These are phyloP conservation scores for Fusarium sp. DNA, from an alignment of 2,329 filamentous ascomycete genomes.

Conservation along the genomic window DNA sequence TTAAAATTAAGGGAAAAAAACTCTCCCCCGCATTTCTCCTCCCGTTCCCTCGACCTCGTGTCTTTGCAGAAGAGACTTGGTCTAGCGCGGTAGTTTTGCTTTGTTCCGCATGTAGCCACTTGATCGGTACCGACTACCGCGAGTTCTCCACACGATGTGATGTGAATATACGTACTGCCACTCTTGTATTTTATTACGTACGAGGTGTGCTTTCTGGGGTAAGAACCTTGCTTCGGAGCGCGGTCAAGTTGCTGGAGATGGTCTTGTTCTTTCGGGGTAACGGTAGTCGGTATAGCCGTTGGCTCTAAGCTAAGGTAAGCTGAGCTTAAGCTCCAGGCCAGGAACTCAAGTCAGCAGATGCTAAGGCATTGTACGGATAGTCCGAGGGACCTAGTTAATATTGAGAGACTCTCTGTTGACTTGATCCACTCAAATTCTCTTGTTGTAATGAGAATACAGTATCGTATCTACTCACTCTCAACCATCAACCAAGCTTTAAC, in stretches of 20 bases:
- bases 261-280: neutral
- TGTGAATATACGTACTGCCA: conserved; percentile 14
- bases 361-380: conserved; percentile 15
- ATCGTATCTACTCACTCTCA: no score
- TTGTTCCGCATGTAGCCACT: neutral
- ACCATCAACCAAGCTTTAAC: neutral
- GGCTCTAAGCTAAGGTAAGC: neutral
- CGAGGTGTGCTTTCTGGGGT: conserved; percentile 20
- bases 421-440: neutral
- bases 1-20: conserved; percentile 24
- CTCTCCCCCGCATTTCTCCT: conserved; percentile 35
- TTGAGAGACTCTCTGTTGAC: neutral
- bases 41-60: conserved; percentile 6
- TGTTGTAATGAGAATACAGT: neutral
- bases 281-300: neutral
- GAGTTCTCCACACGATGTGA: conserved; percentile 28
- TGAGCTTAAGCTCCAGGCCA: neutral
- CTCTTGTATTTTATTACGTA: conserved; percentile 23
- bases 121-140: conserved; percentile 4
- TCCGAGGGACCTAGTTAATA: neutral
- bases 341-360: neutral
- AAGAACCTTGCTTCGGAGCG: conserved; percentile 15
- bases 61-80: neutral
- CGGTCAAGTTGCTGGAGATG: conserved; percentile 5
- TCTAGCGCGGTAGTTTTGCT: neutral